Percentiles rank a stretch among this genome's conserved stretches.
phyloP scores from a whole-genome alignment of 768 basidiomycete genomes.

The Xerocomellus intermedius region DNA sequence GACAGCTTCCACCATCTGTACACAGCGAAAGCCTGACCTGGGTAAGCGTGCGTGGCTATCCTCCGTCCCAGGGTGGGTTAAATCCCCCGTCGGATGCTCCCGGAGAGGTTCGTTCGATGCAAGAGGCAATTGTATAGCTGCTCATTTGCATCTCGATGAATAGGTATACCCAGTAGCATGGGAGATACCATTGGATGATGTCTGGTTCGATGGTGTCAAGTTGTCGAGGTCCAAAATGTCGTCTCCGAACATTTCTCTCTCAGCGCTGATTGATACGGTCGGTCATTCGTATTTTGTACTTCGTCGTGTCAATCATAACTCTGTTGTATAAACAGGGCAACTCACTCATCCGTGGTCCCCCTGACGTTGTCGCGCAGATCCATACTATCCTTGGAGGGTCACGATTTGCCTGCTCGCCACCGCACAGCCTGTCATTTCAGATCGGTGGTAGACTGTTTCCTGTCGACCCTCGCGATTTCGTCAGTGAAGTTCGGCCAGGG shows the following conservation, averaged over 20 bases:
- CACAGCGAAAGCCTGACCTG: constrained; percentile 54
- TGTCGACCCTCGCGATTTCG: constrained; percentile 74
- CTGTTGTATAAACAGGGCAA: constrained; percentile 50
- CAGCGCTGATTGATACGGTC: constrained; percentile 74
- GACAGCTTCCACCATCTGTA: constrained; percentile 56
- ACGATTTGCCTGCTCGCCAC: constrained; percentile 55
- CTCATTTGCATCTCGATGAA: constrained; percentile 1
- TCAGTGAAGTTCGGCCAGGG: constrained; percentile 39
- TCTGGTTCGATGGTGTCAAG: constrained; percentile 64
- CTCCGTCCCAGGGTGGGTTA: constrained; percentile 50
- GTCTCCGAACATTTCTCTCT: constrained; percentile 47
- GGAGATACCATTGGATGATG: constrained; percentile 71
- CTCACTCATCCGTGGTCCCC: constrained; percentile 72
- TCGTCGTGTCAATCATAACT: background rate
- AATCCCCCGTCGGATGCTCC: constrained; percentile 54
- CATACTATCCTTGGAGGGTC: constrained; percentile 38
- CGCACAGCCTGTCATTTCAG: constrained; percentile 64
- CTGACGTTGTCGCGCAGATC: constrained; percentile 60
- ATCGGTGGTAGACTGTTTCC: constrained; percentile 71
- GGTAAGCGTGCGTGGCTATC: constrained; percentile 61
- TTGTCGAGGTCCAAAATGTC: constrained; percentile 57
- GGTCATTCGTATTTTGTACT: background rate
- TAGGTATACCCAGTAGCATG: constrained; percentile 64
- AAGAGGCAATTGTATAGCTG: background rate
- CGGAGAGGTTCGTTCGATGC: constrained; percentile 48